Evolutionary conservation across 2,329 filamentous ascomycete genomes (phyloP).

Genomic region (Colletotrichum higginsianum): DNA sequence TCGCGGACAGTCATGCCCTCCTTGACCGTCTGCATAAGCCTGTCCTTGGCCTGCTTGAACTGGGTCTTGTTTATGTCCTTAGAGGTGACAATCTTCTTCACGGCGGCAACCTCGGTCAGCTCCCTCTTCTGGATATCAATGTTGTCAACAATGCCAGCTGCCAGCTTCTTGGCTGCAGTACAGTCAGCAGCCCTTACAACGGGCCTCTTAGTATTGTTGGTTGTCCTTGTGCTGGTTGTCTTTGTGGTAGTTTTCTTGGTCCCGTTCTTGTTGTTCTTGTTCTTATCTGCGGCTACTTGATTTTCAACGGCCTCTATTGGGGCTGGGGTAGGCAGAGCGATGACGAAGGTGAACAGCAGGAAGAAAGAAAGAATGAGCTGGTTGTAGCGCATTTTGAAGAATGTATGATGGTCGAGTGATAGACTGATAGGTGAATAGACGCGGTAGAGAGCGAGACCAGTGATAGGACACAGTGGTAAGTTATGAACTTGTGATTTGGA

Average conservation of each 20-base stretch:
- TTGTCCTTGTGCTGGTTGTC: neutral
- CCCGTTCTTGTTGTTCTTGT: neutral
- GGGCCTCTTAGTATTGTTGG: neutral
- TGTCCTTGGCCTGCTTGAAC: slow-evolving; percentile 41
- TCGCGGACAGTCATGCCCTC: slow-evolving; percentile 46
- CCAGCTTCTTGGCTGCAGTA: slow-evolving; percentile 43
- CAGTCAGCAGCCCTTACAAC: slow-evolving; percentile 24
- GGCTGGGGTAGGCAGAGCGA: slow-evolving; percentile 24
- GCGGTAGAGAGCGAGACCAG: neutral
- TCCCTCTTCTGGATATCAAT: slow-evolving; percentile 46
- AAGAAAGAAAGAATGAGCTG: slow-evolving; percentile 23
- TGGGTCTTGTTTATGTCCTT: slow-evolving; percentile 7
- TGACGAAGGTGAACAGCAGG: slow-evolving; percentile 22
- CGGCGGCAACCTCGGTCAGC: slow-evolving; percentile 34
- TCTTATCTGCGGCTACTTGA: neutral
- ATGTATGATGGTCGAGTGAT: neutral
- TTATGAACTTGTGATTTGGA: neutral
- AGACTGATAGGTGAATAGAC: neutral
- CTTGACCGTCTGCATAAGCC: slow-evolving; percentile 44
- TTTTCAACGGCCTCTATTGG: neutral
- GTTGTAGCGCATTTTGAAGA: slow-evolving; percentile 27
- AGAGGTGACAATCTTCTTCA: slow-evolving; percentile 35
- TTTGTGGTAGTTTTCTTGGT: neutral
- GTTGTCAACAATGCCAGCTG: slow-evolving; percentile 45
- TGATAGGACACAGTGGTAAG: neutral